Conservation (phyloP, 2,329 filamentous ascomycete genomes). For the Zasmidium citrigriseum region DNA sequence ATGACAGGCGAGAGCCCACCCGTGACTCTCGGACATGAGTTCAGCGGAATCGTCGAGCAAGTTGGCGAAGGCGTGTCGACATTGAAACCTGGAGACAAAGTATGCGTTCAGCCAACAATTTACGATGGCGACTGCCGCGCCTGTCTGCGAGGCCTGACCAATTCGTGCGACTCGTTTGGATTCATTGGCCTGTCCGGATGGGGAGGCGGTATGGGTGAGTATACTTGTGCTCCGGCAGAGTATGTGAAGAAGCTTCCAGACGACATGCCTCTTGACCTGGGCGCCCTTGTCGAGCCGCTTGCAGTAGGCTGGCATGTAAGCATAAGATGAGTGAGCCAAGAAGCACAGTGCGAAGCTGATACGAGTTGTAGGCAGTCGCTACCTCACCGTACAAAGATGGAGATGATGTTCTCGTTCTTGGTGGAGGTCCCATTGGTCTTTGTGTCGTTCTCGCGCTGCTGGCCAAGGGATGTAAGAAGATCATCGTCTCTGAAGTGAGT, state of each 20-base stretch:
- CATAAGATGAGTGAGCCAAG: not conserved
- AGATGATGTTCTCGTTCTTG: conserved; percentile 17
- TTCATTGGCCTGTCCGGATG: conserved; percentile 14
- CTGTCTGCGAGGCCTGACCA: conserved; percentile 10
- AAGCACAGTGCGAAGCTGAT: too few relatives aligned
- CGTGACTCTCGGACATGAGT: conserved; percentile 21
- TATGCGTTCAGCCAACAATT: conserved; percentile 19
- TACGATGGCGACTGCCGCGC: conserved; percentile 15
- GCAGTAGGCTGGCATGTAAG: conserved; percentile 16
- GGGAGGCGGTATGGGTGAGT: conserved; percentile 37
- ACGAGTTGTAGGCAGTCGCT: conserved; percentile 3
- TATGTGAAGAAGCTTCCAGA: conserved; percentile 11
- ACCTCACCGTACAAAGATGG: conserved; percentile 7
- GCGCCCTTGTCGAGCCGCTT: conserved; percentile 19
- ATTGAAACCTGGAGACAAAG: conserved; percentile 15
- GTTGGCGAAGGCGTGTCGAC: conserved; percentile 22
- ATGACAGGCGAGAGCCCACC: conserved; percentile 18
- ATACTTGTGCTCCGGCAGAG: conserved; percentile 17
- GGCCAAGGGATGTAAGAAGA: conserved; percentile 11
- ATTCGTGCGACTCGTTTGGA: conserved; percentile 8
- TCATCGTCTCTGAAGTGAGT: conserved; percentile 16
- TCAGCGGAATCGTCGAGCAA: conserved; percentile 17
- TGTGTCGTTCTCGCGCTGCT: conserved; percentile 13
- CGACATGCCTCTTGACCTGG: conserved; percentile 10
- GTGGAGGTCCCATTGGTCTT: conserved; percentile 19